phyloP scores from a whole-genome alignment of 352 stramenopile species.

The Globisporangium viniferum region DNA sequence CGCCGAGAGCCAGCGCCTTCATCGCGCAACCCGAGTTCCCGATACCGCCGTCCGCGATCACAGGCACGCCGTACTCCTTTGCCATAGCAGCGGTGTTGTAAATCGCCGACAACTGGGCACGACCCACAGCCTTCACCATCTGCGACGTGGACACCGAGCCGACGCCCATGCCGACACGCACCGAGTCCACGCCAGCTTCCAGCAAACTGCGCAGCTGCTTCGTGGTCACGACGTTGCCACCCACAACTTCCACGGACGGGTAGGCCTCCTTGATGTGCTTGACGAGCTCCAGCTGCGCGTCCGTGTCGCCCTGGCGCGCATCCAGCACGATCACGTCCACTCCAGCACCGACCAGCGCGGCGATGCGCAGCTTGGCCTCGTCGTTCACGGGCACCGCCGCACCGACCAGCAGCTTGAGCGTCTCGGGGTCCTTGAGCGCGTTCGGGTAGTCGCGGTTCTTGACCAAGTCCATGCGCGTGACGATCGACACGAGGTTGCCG shows the following conservation, averaged over 20 bases:
- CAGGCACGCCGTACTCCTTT: conserved; percentile 93
- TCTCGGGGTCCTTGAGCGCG: conserved; percentile 92
- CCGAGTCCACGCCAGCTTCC: conserved; percentile 95
- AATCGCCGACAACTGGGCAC: conserved; percentile 97
- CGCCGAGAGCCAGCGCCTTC: conserved; percentile 96
- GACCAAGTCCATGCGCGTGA: conserved; percentile 95
- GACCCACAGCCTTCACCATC: conserved; percentile 97
- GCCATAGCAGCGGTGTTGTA: conserved; percentile 96
- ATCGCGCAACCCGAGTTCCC: conserved; percentile 95
- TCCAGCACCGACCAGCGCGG: conserved; percentile 87
- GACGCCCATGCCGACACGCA: conserved; percentile 99
- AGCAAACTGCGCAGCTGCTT: conserved; percentile 96
- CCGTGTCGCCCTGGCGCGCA: conserved; percentile 96
- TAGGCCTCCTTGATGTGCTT: conserved; percentile 93
- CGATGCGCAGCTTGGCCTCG: conserved; percentile 89
- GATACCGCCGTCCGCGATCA: conserved; percentile 98
- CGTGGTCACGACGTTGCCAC: conserved; percentile 97
- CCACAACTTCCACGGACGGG: conserved; percentile 93
- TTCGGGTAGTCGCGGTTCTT: conserved; percentile 96
- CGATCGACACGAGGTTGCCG: conserved; percentile 95
- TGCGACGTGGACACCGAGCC: conserved; percentile 99
- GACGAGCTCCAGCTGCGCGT: conserved; percentile 67
- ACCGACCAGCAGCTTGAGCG: conserved; percentile 93
- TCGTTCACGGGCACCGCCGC: conserved; percentile 95
- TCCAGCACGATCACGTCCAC: conserved; percentile 98